A percentile compares a stretch with the other conserved stretches of the same genome.
Conservation (phyloP, 164 flowering plant genomes). For the Euptelea pleiosperma region DNA sequence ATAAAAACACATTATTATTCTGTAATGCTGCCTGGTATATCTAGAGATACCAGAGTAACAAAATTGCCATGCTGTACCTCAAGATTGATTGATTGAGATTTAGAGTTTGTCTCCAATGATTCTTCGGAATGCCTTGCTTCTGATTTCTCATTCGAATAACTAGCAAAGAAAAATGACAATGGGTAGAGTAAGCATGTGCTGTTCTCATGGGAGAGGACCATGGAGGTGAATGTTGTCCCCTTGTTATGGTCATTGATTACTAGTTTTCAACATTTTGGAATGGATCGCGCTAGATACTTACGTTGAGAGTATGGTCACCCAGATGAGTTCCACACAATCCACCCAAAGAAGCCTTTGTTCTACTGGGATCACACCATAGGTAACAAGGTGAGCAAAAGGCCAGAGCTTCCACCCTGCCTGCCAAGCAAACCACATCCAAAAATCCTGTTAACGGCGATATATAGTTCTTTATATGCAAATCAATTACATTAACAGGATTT, state of each 20-base stretch:
- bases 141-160: slow-evolving; percentile 67
- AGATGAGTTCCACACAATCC: slow-evolving; percentile 88
- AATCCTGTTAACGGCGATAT: neutral
- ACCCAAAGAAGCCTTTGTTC: slow-evolving; percentile 99
- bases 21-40: too few species aligned
- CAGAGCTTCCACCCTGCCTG: slow-evolving; percentile 99
- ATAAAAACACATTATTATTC: too few species aligned
- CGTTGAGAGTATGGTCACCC: slow-evolving; percentile 98
- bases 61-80: slow-evolving; percentile 26
- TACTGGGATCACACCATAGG: slow-evolving; percentile 84
- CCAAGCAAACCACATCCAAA: slow-evolving; percentile 14
- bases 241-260: too few species aligned
- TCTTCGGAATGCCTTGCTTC: slow-evolving; percentile 49
- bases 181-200: neutral
- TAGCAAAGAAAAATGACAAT: slow-evolving; percentile 13
- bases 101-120: slow-evolving; percentile 25
- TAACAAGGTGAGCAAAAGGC: slow-evolving; percentile 95
- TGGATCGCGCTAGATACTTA: slow-evolving; percentile 30
- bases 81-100: slow-evolving; percentile 17
- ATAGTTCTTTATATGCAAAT: too few species aligned
- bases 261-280: neutral
- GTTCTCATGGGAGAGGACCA: neutral
- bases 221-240: too few species aligned
- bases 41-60: neutral
- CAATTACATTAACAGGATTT: too few species aligned